Percentiles rank a stretch among this genome's conserved stretches.
Conservation (phyloP, 176 grass and related monocot species). For the Neostapfia colusana region DNA sequence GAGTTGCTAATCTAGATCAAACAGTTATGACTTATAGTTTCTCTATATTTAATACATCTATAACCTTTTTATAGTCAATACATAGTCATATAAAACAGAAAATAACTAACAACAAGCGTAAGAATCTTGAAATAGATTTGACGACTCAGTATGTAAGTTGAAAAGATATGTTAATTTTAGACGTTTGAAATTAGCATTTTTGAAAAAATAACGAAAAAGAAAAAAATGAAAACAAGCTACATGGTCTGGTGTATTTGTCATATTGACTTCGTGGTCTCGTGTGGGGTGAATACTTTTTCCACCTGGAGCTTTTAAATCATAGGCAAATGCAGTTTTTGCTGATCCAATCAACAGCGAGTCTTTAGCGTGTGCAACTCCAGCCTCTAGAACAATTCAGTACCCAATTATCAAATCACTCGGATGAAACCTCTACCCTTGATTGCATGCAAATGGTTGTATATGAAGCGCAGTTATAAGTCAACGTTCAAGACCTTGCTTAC, state of each 20-base stretch:
- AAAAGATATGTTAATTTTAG: no score
- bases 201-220: conserved; percentile 51
- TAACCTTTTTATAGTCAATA: no score
- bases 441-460: not conserved
- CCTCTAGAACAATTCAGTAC: not conserved
- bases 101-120: no score
- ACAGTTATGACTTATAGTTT: no score
- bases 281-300: not conserved
- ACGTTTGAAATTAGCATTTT: not conserved
- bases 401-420: not conserved
- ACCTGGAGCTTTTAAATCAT: not conserved
- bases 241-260: not conserved
- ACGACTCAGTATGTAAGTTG: no score
- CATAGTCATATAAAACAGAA: no score
- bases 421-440: not conserved
- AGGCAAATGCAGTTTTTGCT: not conserved
- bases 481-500: not conserved
- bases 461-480: not conserved
- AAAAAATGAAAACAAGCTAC: conserved; percentile 29
- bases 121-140: no score
- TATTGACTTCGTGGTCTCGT: not conserved
- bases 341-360: not conserved
- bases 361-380: not conserved
- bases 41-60: no score
- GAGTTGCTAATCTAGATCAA: no score